Evolutionary conservation across 805 yeast species (phyloP).

Genomic region (Ogataea haglerorum): DNA sequence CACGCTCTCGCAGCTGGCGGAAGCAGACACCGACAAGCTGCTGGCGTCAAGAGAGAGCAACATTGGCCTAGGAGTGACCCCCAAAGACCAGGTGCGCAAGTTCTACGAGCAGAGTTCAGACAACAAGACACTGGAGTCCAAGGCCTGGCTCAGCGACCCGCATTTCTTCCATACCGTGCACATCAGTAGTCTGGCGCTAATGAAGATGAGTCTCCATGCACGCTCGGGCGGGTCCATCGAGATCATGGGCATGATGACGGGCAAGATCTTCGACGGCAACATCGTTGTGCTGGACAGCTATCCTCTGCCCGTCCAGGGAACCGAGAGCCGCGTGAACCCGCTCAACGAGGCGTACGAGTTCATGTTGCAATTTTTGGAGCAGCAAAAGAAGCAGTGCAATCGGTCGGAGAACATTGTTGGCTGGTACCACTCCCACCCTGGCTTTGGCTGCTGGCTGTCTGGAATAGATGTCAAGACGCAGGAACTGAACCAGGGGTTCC

Average conservation of each 20-base stretch:
- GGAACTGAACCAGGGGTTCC: slow-evolving; percentile 75
- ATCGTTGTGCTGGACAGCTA: slow-evolving; percentile 78
- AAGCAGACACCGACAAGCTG: not conserved
- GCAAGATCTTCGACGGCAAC: slow-evolving; percentile 54
- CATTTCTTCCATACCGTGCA: slow-evolving; percentile 59
- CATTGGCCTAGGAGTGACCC: slow-evolving; percentile 11
- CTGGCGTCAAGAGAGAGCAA: not conserved
- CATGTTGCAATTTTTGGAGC: slow-evolving; percentile 79
- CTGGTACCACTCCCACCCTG: slow-evolving; percentile 98
- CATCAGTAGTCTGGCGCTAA: slow-evolving; percentile 66
- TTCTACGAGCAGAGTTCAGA: slow-evolving; percentile 19
- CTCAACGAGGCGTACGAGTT: slow-evolving; percentile 91
- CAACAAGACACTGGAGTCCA: slow-evolving; percentile 15
- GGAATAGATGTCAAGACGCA: slow-evolving; percentile 94
- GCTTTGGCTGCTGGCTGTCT: slow-evolving; percentile 94
- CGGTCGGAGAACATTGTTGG: slow-evolving; percentile 79
- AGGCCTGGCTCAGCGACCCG: slow-evolving; percentile 58
- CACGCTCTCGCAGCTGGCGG: slow-evolving; percentile 3
- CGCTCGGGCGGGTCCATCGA: slow-evolving; percentile 82
- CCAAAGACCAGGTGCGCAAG: slow-evolving; percentile 2
- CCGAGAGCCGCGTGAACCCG: slow-evolving; percentile 94
- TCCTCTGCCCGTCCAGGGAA: slow-evolving; percentile 90
- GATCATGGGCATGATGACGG: slow-evolving; percentile 93
- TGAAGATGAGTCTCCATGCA: slow-evolving; percentile 79
- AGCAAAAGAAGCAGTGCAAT: slow-evolving; percentile 43